Percentiles rank a stretch among this genome's conserved stretches.
Conservation (phyloP, 108 stramenopile genomes). For the Schizochytrium sp. region DNA sequence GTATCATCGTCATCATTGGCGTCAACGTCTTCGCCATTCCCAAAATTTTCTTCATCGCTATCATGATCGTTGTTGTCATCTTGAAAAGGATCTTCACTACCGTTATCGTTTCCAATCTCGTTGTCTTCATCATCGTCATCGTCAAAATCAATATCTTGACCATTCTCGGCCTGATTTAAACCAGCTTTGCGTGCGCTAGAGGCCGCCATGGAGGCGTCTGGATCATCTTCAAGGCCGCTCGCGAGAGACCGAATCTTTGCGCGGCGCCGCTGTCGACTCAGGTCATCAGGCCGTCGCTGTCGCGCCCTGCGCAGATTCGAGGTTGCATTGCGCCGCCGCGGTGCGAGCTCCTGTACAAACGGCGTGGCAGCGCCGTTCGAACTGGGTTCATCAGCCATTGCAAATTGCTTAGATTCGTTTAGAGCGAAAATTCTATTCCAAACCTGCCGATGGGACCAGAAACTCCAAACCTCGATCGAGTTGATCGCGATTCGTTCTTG, state of each 20-base stretch:
- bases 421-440: not conserved
- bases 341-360: constrained; percentile 11
- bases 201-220: not conserved
- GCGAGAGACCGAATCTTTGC: not conserved
- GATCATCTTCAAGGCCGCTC: not conserved
- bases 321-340: not conserved
- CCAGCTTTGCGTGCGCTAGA: not conserved
- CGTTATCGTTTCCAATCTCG: not conserved
- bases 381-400: not conserved
- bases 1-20: not conserved
- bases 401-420: not conserved
- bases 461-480: too few relatives aligned
- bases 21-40: constrained; percentile 7
- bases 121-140: constrained; percentile 14
- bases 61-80: not conserved
- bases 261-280: not conserved
- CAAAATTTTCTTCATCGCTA: not conserved
- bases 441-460: too few relatives aligned
- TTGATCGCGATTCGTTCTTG: too few relatives aligned
- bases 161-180: too few relatives aligned
- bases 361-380: not conserved
- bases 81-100: too few relatives aligned
- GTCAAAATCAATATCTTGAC: not conserved
- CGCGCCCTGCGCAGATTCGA: not conserved
- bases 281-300: not conserved